Evolutionary conservation across 2,329 filamentous ascomycete species (phyloP), one percentile per base, ranked within the genome.

Genomic region (Lecanicillium sp.): DNA sequence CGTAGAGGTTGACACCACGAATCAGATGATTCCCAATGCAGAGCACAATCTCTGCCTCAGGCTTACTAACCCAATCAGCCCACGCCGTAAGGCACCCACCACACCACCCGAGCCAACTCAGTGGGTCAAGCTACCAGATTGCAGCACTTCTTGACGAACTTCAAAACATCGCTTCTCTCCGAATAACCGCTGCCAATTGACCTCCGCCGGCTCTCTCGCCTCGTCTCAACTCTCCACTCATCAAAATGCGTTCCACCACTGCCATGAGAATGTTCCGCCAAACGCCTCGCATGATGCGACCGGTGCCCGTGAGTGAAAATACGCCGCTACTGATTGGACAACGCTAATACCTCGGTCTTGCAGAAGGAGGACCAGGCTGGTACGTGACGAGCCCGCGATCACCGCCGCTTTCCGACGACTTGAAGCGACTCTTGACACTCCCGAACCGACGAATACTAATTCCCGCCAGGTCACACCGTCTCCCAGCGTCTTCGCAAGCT

Each of bases 401-500:
- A 49, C 54, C 46, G 51, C 23, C 21, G 48, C 24, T 23, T 19
- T 19, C 32, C 32, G 23, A 50, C 15, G 41, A 36, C 26, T 32
- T 10, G 17, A 44, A 40, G 9, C 35, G 40, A 36, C 27, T 39
- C 49, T 39, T 33, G 48, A 48, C 51, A 51, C 44, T 41, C 42
- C 38, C 39, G 42, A 51, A 52, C 41, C 53, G 52, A 55, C 23
- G 32, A 47, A 39, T 42, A 30, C 48, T 45, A 14, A 49, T 51
- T 23, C 42, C 49, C 39, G 38, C 32, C 56, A 98, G 93, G 89
- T 67, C 93, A 97, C 76, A 96, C 91, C 62, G 83, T 97, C 71
- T 95, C 91, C 58, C 93, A 97, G 77, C 88, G 91, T 67, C 78
- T 98, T 62, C 87, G 90, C 67, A 85, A 83, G 67, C 78, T 96